These are phyloP conservation scores for Discostella stelligeroides DNA, from an alignment of 108 stramenopile genomes.

Conservation along the genomic window DNA sequence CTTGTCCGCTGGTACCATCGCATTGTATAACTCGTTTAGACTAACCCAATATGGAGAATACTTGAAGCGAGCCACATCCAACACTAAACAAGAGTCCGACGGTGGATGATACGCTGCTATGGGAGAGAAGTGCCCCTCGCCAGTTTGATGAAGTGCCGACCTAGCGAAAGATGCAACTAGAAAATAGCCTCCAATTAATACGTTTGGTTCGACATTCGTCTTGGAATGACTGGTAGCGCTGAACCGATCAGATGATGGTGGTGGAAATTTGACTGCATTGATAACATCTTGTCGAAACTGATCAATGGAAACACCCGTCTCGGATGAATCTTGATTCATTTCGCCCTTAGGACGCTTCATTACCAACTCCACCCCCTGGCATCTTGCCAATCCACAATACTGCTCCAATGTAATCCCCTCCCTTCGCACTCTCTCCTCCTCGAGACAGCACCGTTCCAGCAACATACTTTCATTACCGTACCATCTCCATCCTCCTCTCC, in stretches of 20 bases:
- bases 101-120: constrained; percentile 76
- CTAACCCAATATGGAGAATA: constrained; percentile 93
- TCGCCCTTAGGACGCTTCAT: constrained; percentile 57
- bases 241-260: constrained; percentile 23
- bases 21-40: constrained; percentile 54
- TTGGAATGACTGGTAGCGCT: constrained; percentile 22
- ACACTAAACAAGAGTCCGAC: constrained; percentile 58
- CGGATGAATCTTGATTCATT: constrained; percentile 3
- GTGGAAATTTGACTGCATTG: constrained; percentile 31
- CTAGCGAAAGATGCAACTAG: constrained; percentile 79
- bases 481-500: constrained; percentile 96
- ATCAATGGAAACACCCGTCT: constrained; percentile 27
- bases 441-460: constrained; percentile 80
- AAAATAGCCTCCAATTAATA: constrained; percentile 39
- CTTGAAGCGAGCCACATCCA: constrained; percentile 61
- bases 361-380: constrained; percentile 63
- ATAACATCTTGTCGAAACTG: constrained; percentile 69
- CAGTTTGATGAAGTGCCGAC: constrained; percentile 82
- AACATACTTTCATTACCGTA: constrained; percentile 91
- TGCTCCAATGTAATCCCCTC: constrained; percentile 72
- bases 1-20: constrained; percentile 61
- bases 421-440: constrained; percentile 67
- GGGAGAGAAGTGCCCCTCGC: constrained; percentile 95
- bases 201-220: constrained; percentile 20
- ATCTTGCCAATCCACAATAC: constrained; percentile 68